Conservation (phyloP, 2,329 filamentous ascomycete genomes). For the Annulohypoxylon truncatum region DNA sequence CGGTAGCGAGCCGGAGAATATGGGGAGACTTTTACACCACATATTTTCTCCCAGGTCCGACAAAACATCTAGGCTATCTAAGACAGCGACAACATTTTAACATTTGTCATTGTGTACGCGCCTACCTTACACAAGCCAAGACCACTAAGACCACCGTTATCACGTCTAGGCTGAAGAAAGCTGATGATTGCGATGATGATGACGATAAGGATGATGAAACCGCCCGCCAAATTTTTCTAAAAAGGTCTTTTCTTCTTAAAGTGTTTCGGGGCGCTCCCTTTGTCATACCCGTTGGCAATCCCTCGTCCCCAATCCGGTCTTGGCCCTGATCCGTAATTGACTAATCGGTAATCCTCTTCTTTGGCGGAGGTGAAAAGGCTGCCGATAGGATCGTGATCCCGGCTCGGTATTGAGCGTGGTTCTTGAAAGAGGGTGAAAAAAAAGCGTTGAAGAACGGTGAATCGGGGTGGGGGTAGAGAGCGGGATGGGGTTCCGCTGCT, state of each 20-base stretch:
- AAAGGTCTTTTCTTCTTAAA: background rate
- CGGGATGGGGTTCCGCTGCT: background rate
- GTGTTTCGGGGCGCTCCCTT: background rate
- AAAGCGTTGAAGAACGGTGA: background rate
- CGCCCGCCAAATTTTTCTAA: background rate
- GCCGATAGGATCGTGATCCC: slow-evolving; percentile 33
- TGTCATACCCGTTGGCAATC: slow-evolving; percentile 11
- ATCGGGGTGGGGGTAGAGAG: background rate
- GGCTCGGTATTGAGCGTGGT: slow-evolving; percentile 3
- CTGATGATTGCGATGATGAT: background rate
- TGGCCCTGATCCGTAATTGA: slow-evolving; percentile 24
- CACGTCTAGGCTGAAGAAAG: background rate
- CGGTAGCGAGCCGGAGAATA: slow-evolving; percentile 8
- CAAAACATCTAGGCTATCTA: background rate
- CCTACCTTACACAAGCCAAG: background rate
- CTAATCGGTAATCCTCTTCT: slow-evolving; percentile 14
- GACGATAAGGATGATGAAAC: background rate
- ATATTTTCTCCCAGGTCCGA: background rate
- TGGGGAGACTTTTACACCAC: background rate
- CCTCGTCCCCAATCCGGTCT: slow-evolving; percentile 12
- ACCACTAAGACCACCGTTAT: background rate
- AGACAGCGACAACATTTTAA: background rate
- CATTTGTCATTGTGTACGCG: background rate
- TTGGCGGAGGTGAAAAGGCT: background rate
- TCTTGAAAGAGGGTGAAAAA: background rate